Percentiles rank a stretch among this genome's conserved stretches.
phyloP scores from a whole-genome alignment of 1,284 basidiomycete species.

The Albatrellus sp. region DNA sequence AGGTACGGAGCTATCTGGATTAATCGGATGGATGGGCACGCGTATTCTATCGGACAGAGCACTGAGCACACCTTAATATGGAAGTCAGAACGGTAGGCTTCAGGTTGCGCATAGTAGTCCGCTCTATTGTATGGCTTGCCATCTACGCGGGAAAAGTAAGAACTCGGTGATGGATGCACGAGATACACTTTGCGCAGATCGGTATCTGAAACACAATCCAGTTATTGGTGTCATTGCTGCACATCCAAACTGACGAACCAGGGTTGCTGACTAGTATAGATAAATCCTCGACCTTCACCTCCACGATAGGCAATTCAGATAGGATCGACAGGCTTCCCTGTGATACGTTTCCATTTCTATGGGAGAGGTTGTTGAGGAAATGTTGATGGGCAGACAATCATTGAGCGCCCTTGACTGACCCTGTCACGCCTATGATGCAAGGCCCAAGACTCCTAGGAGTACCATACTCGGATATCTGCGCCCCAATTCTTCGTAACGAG shows the following conservation, averaged over 20 bases:
- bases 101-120: conserved; percentile 64
- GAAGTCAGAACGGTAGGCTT: conserved; percentile 57
- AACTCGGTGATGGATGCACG: conserved; percentile 56
- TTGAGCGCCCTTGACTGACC: conserved; percentile 30
- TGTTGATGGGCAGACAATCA: not conserved
- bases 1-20: conserved; percentile 71
- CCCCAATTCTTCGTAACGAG: conserved; percentile 48
- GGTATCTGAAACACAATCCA: conserved; percentile 26
- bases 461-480: conserved; percentile 42
- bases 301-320: conserved; percentile 53
- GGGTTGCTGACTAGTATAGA: conserved; percentile 36
- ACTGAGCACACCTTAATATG: conserved; percentile 41
- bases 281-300: conserved; percentile 46
- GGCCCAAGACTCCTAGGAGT: conserved; percentile 59
- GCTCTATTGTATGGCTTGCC: conserved; percentile 47
- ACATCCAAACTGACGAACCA: conserved; percentile 24
- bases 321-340: conserved; percentile 66
- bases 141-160: conserved; percentile 53
- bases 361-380: not conserved
- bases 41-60: not conserved
- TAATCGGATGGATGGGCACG: conserved; percentile 1
- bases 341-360: conserved; percentile 72
- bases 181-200: conserved; percentile 62
- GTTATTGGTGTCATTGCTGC: too few species aligned
- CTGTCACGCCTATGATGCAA: conserved; percentile 73